phyloP scores from a whole-genome alignment of 805 yeast species.

The Kockiozyma suomiensis region DNA sequence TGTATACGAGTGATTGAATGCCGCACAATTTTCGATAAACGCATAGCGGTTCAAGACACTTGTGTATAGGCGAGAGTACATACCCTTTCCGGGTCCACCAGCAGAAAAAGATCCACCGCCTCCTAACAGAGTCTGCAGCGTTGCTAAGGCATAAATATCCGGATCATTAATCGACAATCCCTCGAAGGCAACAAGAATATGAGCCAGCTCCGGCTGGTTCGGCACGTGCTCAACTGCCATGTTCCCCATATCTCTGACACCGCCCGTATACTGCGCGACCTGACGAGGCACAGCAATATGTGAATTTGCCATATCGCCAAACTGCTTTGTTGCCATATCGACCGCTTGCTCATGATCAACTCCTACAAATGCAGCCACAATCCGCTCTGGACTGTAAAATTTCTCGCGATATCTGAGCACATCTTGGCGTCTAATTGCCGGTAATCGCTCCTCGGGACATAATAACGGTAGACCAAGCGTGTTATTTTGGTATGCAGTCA shows the following conservation, averaged over 20 bases:
- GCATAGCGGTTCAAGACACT: conserved; percentile 89
- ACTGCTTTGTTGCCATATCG: conserved; percentile 59
- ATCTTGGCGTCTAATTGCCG: conserved; percentile 54
- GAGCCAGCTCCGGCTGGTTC: conserved; percentile 71
- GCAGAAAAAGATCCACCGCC: conserved; percentile 98
- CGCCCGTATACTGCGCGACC: conserved; percentile 61
- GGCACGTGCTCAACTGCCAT: conserved; percentile 32
- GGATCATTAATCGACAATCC: conserved; percentile 81
- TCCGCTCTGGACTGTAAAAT: conserved; percentile 76
- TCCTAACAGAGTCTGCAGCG: conserved; percentile 85
- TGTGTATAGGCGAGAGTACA: conserved; percentile 93
- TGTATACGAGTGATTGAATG: conserved; percentile 86
- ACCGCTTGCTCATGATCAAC: conserved; percentile 71
- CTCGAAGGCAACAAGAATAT: conserved; percentile 84
- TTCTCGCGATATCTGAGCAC: conserved; percentile 62
- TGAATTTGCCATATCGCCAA: conserved; percentile 60
- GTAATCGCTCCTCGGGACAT: conserved; percentile 73
- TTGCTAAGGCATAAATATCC: conserved; percentile 88
- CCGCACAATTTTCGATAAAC: conserved; percentile 82
- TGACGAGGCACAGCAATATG: conserved; percentile 36
- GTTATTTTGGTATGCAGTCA: conserved; percentile 69
- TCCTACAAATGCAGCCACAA: conserved; percentile 87
- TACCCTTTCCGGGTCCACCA: conserved; percentile 99
- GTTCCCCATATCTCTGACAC: conserved; percentile 40
- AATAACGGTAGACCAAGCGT: conserved; percentile 85